Conservation (phyloP, 1,139 yeast genomes). For the Scheffersomyces cryptocercus region DNA sequence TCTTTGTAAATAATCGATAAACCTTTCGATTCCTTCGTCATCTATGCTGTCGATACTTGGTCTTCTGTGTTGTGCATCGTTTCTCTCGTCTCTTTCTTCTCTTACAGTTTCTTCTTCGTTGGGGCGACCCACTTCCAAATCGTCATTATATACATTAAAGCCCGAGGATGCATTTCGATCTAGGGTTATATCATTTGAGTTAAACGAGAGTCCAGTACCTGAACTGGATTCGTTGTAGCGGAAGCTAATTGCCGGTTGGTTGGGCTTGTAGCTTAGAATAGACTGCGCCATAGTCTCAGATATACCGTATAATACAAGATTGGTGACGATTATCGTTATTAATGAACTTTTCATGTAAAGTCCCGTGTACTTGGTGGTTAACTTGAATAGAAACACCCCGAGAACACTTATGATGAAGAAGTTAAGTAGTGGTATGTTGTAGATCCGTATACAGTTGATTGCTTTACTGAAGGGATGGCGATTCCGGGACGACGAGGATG, state of each 20-base stretch:
- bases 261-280: slow-evolving; percentile 38
- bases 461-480: slow-evolving; percentile 21
- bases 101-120: slow-evolving; percentile 5
- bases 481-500: background rate
- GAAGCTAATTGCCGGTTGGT: slow-evolving; percentile 24
- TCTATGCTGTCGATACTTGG: slow-evolving; percentile 14
- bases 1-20: slow-evolving; percentile 39
- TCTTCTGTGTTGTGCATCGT: too few species aligned
- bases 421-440: slow-evolving; percentile 54
- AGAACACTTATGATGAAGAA: slow-evolving; percentile 52
- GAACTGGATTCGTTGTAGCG: slow-evolving; percentile 16
- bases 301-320: slow-evolving; percentile 77
- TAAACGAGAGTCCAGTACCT: slow-evolving; percentile 10
- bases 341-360: slow-evolving; percentile 68
- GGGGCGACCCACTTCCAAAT: slow-evolving; percentile 8
- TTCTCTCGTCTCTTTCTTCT: background rate
- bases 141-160: slow-evolving; percentile 7
- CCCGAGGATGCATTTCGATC: background rate
- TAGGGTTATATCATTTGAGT: slow-evolving; percentile 10
- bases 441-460: slow-evolving; percentile 35
- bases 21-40: slow-evolving; percentile 33
- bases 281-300: slow-evolving; percentile 91
- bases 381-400: slow-evolving; percentile 48
- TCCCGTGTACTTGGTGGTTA: slow-evolving; percentile 60
- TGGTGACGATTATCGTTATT: slow-evolving; percentile 79